Percentiles rank a stretch among this genome's conserved stretches.
Conservation (phyloP, 306 rosid genomes). For the Arachis hypogaea region DNA sequence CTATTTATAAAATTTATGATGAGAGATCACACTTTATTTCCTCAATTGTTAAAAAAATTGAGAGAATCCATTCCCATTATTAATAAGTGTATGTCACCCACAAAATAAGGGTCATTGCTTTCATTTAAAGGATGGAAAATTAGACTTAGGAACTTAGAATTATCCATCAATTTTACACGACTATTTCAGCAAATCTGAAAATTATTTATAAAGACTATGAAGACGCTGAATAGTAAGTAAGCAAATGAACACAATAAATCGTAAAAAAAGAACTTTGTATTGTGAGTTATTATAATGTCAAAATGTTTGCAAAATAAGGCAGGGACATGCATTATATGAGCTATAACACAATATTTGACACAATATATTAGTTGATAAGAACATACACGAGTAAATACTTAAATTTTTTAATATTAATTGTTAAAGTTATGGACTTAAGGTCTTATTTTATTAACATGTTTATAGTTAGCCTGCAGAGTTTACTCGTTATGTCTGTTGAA, state of each 20-base stretch:
- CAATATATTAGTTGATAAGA: too few species aligned
- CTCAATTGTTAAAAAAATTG: too few species aligned
- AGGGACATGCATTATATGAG: neutral
- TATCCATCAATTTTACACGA: neutral
- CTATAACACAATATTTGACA: too few species aligned
- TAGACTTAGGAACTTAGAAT: neutral
- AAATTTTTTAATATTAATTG: too few species aligned
- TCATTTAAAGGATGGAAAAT: neutral
- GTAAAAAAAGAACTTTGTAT: conserved; percentile 19
- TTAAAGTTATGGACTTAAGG: neutral
- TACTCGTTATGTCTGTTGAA: conserved; percentile 55
- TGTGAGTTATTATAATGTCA: conserved; percentile 23
- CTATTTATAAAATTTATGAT: too few species aligned
- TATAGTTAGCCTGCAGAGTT: conserved; percentile 18
- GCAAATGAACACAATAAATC: conserved; percentile 25
- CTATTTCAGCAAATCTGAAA: neutral
- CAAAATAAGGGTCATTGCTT: neutral
- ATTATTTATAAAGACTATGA: neutral
- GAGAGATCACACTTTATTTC: too few species aligned
- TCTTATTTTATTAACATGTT: conserved; percentile 12
- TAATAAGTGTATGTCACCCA: neutral
- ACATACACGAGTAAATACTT: too few species aligned
- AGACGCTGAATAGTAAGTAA: neutral
- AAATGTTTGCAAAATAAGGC: conserved; percentile 5
- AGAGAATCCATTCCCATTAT: too few species aligned